A percentile compares a stretch with the other conserved stretches of the same genome.
These are phyloP conservation scores for Deuterostichococcus epilithicus DNA, from an alignment of 139 green algal species.

Conservation along the genomic window DNA sequence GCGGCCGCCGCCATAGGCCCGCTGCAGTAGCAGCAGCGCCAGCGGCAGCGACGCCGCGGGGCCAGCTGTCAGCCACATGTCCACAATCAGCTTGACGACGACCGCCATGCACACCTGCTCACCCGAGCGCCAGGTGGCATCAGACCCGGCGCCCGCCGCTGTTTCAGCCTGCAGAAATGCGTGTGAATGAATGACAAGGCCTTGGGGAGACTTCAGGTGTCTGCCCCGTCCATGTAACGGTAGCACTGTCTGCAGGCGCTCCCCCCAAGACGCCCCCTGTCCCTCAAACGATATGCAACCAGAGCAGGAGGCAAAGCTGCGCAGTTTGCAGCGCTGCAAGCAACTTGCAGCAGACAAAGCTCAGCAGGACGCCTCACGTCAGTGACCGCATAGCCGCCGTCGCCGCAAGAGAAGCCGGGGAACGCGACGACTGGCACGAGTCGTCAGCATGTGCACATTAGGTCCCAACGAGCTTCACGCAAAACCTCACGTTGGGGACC, in stretches of 20 bases:
- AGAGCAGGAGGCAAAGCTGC: too few relatives aligned
- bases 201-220: too few relatives aligned
- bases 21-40: slow-evolving; percentile 57
- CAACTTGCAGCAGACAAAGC: too few relatives aligned
- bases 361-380: too few relatives aligned
- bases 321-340: too few relatives aligned
- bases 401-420: too few relatives aligned
- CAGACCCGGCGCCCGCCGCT: not conserved
- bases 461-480: not conserved
- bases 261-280: too few relatives aligned
- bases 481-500: not conserved
- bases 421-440: not conserved
- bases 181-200: too few relatives aligned
- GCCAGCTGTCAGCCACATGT: slow-evolving; percentile 54
- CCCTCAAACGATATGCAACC: too few relatives aligned
- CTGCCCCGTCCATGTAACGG: too few relatives aligned
- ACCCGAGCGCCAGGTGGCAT: not conserved
- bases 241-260: too few relatives aligned
- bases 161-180: not conserved
- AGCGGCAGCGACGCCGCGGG: slow-evolving; percentile 43
- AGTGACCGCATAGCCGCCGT: too few relatives aligned
- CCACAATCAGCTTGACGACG: slow-evolving; percentile 70
- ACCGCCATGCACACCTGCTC: slow-evolving; percentile 51
- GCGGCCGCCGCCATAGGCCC: slow-evolving; percentile 2
- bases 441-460: not conserved